Conservation (phyloP, 768 basidiomycete species). For the Mycena sanguinolenta region DNA sequence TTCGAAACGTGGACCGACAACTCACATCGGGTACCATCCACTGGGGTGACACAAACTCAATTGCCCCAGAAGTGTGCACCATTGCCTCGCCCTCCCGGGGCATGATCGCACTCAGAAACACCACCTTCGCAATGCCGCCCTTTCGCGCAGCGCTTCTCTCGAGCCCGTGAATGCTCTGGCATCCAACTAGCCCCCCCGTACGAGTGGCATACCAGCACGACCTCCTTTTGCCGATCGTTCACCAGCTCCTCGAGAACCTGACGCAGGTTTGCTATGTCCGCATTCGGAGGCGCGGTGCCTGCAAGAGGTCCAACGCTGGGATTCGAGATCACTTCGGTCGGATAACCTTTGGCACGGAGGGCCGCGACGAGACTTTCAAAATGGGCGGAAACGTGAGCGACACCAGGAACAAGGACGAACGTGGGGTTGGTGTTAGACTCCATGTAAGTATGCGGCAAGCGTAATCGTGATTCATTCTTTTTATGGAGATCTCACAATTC, state of each 20-base stretch:
- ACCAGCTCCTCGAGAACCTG: not conserved
- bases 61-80: not conserved
- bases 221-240: not conserved
- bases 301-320: not conserved
- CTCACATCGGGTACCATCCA: not conserved
- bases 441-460: too few relatives aligned
- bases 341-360: not conserved
- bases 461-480: too few relatives aligned
- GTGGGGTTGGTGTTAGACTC: too few relatives aligned
- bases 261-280: not conserved
- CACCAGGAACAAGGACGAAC: not conserved
- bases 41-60: not conserved
- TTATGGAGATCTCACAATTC: too few relatives aligned
- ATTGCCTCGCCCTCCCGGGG: slow-evolving; percentile 5
- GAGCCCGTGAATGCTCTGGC: slow-evolving; percentile 4
- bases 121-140: slow-evolving; percentile 4
- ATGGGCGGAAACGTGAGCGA: not conserved
- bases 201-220: slow-evolving; percentile 9
- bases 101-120: not conserved
- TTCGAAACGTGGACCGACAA: not conserved
- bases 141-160: slow-evolving; percentile 6
- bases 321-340: not conserved
- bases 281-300: not conserved
- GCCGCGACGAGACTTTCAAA: not conserved
- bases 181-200: slow-evolving; percentile 1